Percentiles rank a stretch among this genome's conserved stretches.
phyloP scores from a whole-genome alignment of 148 eudicot species.

The Camellia lanceoleosa region DNA sequence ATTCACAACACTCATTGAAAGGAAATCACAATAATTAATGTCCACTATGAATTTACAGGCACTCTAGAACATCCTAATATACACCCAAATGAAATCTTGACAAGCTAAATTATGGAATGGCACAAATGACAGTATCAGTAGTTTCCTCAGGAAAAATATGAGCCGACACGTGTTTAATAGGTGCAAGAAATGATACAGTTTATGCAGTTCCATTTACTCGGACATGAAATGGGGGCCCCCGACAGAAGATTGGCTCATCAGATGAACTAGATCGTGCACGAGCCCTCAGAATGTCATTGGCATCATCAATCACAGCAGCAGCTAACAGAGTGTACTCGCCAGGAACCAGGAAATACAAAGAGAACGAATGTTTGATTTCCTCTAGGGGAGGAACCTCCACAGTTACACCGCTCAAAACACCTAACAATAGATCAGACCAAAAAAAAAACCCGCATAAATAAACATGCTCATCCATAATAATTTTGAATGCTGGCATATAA shows the following conservation, averaged over 20 bases:
- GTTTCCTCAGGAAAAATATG: neutral
- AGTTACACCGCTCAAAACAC: constrained; percentile 65
- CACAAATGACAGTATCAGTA: constrained; percentile 1
- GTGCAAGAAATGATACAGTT: constrained; percentile 8
- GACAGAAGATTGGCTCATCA: constrained; percentile 85
- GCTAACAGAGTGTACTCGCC: constrained; percentile 95
- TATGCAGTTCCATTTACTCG: constrained; percentile 68
- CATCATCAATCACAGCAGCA: constrained; percentile 82
- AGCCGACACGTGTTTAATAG: neutral
- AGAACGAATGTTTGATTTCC: constrained; percentile 76
- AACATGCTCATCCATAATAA: neutral
- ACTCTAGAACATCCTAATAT: neutral
- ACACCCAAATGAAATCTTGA: neutral
- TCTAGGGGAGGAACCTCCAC: constrained; percentile 89
- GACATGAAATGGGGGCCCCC: constrained; percentile 88
- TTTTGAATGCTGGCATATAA: neutral
- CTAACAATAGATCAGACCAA: constrained; percentile 28
- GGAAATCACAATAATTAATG: constrained; percentile 3
- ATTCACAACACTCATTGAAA: neutral
- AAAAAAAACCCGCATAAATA: neutral
- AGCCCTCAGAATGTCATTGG: constrained; percentile 89
- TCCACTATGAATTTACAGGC: neutral
- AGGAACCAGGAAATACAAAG: constrained; percentile 85
- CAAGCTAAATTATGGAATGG: neutral
- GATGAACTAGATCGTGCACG: constrained; percentile 66